Base-by-base conservation (phyloP, 306 rosid species). In the Cotoneaster glaucophyllus region DNA sequence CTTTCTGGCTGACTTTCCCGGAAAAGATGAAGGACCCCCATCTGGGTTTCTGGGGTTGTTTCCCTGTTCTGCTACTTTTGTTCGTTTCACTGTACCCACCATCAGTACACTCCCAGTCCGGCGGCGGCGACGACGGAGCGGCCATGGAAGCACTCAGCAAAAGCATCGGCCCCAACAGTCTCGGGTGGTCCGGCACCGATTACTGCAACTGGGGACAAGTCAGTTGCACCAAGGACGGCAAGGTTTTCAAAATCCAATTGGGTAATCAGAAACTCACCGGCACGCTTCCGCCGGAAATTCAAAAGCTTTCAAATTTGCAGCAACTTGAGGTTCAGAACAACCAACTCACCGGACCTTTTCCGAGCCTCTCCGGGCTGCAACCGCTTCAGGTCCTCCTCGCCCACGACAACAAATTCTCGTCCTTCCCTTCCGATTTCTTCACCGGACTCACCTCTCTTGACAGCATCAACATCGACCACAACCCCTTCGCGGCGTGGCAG, bases 261-360 rank as follows among this genome's bases (percentile, higher is more conserved):
- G 89, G 89, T 4, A 79, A 74, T 14, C 86, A 77, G 25, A 88
- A 83, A 1, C 93, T 95, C 10, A 54, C 75, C 34, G 99, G 99
- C 3, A 41, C 83, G 10, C 90, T 95, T 29, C 96, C 93, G 0
- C 39, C 67, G 19, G 88, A 85, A 19, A 90, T 95, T 14, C 26
- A 3, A 3, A 74, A 75, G 34, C 77, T 95, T 4, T 14, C 86
- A 2, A 58, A 67, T 3, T 73, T 93, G 58, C 53, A 70, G 50
- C 80, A 22, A 1, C 83, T 95, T 0, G 96, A 95, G 82, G 88
- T 90, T 5, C 88, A 85, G 57, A 1, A 14, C 7, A 95, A 95
- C 76, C 61, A 31, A 24, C 83, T 95, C 31, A 71, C 73, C 0
- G 99, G 96, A 11, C 8, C 83, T 29, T 86, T 95, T 32, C 99